These are phyloP conservation scores for Antarctomyces pellizariae DNA, from an alignment of 495 filamentous ascomycete genomes.

Conservation along the genomic window DNA sequence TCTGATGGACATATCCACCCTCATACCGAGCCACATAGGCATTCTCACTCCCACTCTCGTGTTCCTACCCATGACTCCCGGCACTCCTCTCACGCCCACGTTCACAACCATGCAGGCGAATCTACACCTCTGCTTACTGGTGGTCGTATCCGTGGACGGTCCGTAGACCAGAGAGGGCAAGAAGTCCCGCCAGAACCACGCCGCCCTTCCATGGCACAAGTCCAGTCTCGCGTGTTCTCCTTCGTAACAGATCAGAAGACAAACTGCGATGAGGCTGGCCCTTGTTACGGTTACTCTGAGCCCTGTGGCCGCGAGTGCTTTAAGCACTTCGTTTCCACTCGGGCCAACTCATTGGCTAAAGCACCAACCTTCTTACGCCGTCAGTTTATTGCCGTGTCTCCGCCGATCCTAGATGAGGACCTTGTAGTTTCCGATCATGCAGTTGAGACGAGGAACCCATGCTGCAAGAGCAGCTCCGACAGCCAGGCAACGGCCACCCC, in stretches of 20 bases:
- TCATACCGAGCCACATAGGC: too few relatives aligned
- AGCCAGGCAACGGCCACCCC: too few relatives aligned
- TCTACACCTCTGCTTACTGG: conserved; percentile 15
- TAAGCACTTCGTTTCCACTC: conserved; percentile 8
- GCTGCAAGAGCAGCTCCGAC: too few relatives aligned
- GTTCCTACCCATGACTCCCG: too few relatives aligned
- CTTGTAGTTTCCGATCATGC: too few relatives aligned
- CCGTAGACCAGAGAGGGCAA: background rate
- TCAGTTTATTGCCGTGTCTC: too few relatives aligned
- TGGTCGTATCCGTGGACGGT: conserved; percentile 1
- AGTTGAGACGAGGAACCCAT: too few relatives aligned
- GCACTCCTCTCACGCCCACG: conserved; percentile 10
- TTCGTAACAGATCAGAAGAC: conserved; percentile 44
- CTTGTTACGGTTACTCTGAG: conserved; percentile 67
- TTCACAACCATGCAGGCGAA: conserved; percentile 11
- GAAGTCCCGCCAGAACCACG: conserved; percentile 7
- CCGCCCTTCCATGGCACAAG: conserved; percentile 21
- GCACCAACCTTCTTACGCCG: too few relatives aligned
- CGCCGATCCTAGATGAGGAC: too few relatives aligned
- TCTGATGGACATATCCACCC: conserved; percentile 4
- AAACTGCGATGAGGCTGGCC: conserved; percentile 48
- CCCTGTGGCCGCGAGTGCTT: conserved; percentile 70
- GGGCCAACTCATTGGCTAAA: too few relatives aligned
- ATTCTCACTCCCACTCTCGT: too few relatives aligned
- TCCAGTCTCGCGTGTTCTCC: conserved; percentile 30